These are phyloP conservation scores for Fusarium pseudograminearum DNA, from an alignment of 2,329 filamentous ascomycete species.

Conservation along the genomic window DNA sequence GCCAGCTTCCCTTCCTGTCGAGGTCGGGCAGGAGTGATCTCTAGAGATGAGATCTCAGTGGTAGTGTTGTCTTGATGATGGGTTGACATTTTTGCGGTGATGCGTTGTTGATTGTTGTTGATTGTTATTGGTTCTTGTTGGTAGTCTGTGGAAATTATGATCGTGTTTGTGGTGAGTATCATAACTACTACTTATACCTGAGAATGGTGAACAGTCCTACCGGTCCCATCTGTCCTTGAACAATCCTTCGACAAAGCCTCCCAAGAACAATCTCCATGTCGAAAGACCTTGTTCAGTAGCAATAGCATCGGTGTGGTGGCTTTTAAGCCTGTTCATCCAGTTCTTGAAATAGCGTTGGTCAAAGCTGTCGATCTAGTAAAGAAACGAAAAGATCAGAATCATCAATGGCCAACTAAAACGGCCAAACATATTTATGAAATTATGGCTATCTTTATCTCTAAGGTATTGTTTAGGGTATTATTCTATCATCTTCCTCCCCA, in stretches of 20 bases:
- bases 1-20: neutral
- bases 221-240: too few species aligned
- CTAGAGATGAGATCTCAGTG: neutral
- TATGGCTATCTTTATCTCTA: neutral
- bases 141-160: too few species aligned
- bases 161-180: too few species aligned
- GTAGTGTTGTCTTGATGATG: neutral
- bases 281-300: too few species aligned
- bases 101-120: neutral
- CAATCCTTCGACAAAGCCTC: too few species aligned
- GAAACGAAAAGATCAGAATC: neutral
- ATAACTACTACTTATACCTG: too few species aligned
- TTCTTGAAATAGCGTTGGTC: neutral
- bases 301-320: too few species aligned
- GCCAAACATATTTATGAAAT: neutral
- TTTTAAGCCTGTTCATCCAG: too few species aligned
- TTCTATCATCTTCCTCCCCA: conserved; percentile 31
- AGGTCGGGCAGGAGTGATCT: neutral
- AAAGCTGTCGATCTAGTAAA: neutral
- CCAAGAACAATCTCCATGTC: too few species aligned
- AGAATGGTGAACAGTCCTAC: too few species aligned
- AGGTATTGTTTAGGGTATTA: neutral
- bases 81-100: neutral
- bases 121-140: too few species aligned
- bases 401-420: too few species aligned